These are phyloP conservation scores for Phytophthora nicotianae DNA, from an alignment of 352 stramenopile species.

Conservation along the genomic window DNA sequence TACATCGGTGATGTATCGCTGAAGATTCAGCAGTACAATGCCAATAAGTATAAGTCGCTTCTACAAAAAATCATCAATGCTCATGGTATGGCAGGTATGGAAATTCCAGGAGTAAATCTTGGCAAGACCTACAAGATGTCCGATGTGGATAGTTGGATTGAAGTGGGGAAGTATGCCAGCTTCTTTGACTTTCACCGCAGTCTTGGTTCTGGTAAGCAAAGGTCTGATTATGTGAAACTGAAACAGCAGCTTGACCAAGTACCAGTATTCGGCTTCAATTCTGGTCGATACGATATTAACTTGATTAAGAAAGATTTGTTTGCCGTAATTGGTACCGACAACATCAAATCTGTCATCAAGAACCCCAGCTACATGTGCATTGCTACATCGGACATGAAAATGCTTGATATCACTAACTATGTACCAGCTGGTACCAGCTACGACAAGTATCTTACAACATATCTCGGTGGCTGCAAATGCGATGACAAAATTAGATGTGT, in stretches of 20 bases:
- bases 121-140: background rate
- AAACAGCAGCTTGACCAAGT: background rate
- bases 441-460: background rate
- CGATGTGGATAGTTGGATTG: background rate
- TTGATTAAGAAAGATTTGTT: background rate
- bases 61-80: background rate
- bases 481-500: background rate
- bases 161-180: background rate
- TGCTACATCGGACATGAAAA: background rate
- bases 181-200: background rate
- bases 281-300: background rate
- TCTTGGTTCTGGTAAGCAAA: background rate
- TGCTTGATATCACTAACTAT: background rate
- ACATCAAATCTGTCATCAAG: background rate
- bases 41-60: background rate
- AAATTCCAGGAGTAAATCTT: background rate
- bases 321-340: background rate
- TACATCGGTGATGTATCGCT: background rate
- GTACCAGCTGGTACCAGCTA: background rate
- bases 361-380: background rate
- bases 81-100: background rate
- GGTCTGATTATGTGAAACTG: background rate
- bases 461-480: background rate
- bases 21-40: background rate
- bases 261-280: background rate